These are phyloP conservation scores for Calocybe cyanea DNA, from an alignment of 768 basidiomycete species.

Conservation along the genomic window DNA sequence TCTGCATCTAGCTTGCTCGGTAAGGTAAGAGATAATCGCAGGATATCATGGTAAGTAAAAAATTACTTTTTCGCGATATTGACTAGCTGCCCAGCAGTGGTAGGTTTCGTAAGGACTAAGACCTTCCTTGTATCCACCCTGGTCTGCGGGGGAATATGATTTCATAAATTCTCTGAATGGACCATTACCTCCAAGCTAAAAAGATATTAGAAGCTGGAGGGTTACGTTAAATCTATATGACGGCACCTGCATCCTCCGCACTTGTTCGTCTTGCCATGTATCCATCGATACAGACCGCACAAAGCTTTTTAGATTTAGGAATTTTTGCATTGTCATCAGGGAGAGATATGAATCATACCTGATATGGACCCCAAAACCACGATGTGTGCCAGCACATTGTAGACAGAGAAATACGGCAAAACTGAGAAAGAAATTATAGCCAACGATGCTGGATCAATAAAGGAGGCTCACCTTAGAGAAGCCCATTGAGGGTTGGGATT, in stretches of 20 bases:
- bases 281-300: conserved; percentile 96
- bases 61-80: conserved; percentile 89
- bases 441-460: conserved; percentile 7
- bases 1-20: conserved; percentile 68
- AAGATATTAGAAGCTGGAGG: conserved; percentile 7
- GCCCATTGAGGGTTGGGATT: conserved; percentile 98
- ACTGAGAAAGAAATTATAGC: conserved; percentile 30
- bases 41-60: conserved; percentile 1
- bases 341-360: conserved; percentile 40
- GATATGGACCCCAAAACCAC: conserved; percentile 93
- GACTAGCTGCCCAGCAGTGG: conserved; percentile 90
- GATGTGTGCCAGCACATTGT: conserved; percentile 79
- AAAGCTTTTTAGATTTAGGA: conserved; percentile 51
- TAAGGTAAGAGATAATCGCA: conserved; percentile 16
- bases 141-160: conserved; percentile 60
- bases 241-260: conserved; percentile 82
- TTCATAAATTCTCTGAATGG: conserved; percentile 78
- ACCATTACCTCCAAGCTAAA: conserved; percentile 82
- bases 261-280: conserved; percentile 89
- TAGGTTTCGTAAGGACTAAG: conserved; percentile 74
- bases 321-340: conserved; percentile 18
- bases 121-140: conserved; percentile 64
- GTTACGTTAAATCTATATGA: background rate
- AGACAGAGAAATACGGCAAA: conserved; percentile 91
- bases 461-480: conserved; percentile 56